phyloP scores from a whole-genome alignment of 164 flowering plant species.

The Annona cherimola region DNA sequence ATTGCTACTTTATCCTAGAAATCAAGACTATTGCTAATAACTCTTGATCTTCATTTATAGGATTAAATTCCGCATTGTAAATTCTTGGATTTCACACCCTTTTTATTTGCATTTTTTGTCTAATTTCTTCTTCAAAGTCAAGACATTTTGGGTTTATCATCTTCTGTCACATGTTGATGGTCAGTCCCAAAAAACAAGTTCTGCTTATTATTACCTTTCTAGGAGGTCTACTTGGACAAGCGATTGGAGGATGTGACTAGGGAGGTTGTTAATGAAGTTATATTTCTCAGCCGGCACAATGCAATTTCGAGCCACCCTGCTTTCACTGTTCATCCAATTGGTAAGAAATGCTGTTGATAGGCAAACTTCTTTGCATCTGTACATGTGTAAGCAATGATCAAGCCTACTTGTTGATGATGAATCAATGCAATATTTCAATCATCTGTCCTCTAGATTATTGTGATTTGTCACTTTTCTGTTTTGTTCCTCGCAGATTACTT shows the following conservation, averaged over 20 bases:
- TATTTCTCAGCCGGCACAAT: slow-evolving; percentile 77
- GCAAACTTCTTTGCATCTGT: background rate
- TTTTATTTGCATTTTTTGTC: background rate
- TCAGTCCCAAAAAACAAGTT: background rate
- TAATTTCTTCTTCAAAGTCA: background rate
- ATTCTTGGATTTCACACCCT: background rate
- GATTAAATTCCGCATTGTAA: background rate
- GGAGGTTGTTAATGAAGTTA: slow-evolving; percentile 68
- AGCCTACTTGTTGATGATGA: background rate
- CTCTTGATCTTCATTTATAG: background rate
- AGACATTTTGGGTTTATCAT: background rate
- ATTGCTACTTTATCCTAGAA: background rate
- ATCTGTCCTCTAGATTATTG: background rate
- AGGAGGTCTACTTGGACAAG: too few relatives aligned
- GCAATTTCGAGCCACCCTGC: slow-evolving; percentile 86
- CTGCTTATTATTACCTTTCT: too few relatives aligned
- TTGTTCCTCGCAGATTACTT: slow-evolving; percentile 51
- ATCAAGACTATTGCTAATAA: background rate
- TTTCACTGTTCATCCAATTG: slow-evolving; percentile 91
- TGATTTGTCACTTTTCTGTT: background rate
- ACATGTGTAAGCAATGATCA: background rate
- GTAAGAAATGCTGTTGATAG: slow-evolving; percentile 26
- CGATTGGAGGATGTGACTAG: slow-evolving; percentile 76
- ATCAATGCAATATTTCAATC: background rate
- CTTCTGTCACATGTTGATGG: background rate